These are phyloP conservation scores for Ustilago hordei DNA, from an alignment of 1,284 basidiomycete genomes.

Conservation along the genomic window DNA sequence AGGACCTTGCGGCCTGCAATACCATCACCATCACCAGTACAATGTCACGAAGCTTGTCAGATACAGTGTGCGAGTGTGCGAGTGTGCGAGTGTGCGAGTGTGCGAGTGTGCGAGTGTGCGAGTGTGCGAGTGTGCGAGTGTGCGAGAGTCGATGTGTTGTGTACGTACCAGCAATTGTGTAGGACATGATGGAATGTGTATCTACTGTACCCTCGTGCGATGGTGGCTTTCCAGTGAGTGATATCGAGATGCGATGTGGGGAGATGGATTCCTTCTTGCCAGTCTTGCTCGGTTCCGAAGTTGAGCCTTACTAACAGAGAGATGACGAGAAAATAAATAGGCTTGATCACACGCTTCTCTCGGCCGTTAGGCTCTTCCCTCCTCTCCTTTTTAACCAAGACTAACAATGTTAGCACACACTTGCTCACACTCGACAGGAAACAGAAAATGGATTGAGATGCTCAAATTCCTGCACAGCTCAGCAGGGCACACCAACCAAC, in stretches of 20 bases:
- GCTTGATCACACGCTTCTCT: not conserved
- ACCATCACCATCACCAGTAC: not conserved
- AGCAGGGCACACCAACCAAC: not conserved
- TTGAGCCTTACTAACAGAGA: not conserved
- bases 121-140: too few species aligned
- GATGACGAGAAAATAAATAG: not conserved
- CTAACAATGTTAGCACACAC: too few species aligned
- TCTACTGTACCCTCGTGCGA: not conserved
- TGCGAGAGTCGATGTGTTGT: not conserved
- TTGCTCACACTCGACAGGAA: too few species aligned
- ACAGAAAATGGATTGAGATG: too few species aligned
- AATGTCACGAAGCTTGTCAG: not conserved
- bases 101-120: not conserved
- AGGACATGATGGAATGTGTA: conserved; percentile 54
- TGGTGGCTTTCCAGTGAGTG: not conserved
- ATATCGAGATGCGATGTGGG: not conserved
- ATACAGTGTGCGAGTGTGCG: too few species aligned
- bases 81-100: too few species aligned
- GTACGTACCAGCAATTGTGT: conserved; percentile 65
- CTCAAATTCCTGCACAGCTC: too few species aligned
- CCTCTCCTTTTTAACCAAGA: not conserved
- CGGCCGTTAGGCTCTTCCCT: not conserved
- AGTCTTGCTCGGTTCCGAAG: not conserved
- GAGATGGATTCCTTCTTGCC: not conserved
- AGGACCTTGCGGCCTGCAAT: conserved; percentile 59